Base-by-base conservation (phyloP, 768 basidiomycete genomes). In the Mycena floridula region DNA sequence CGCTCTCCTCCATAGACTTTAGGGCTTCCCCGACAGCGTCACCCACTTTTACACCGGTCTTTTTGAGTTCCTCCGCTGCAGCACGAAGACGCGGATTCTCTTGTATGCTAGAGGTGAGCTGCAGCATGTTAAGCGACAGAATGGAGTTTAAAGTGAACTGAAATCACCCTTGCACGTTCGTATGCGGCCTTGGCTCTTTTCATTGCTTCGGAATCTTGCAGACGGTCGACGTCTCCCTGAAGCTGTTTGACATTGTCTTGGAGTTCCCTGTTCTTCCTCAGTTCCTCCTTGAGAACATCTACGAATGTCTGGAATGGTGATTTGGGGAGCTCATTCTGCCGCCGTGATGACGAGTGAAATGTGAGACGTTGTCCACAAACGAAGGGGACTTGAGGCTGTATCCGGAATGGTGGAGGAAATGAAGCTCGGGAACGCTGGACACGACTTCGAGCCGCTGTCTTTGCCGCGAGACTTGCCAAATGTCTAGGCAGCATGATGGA, bases 281-380 rank as follows among this genome's bases (percentile, higher is more conserved):
- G 67, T 67, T 99, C 96, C 43, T 96, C 93, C 53, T 77, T 81
- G 37, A 99, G 70, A 16, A 94, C 92, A 25, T 98, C 89, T 7
- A 97, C 92, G 53, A 99, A 99, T 2, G 92, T 92, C 63, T 89
- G 85, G 58, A 96, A 97, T 1, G 96, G 96, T 4, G 92, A 96
- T 60, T 89, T 90, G 4, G 88, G 87, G 4, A 76, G 61, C 54
- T 90, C 87, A 51, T 82, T 67, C 32, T 62, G 70, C 24, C 73
- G 70, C 36, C 73, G 68, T 28, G 83, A 67, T 23, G 87, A 84
- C 23, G 85, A 74, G 57, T 88, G 85, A 56, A 89, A 86, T 35
- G 32, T 18, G n/a, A n/a, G n/a, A n/a, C n/a, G n/a, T n/a, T n/a
- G n/a, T n/a, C n/a, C n/a, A n/a, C n/a, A n/a, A n/a, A n/a, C n/a